Conservation (phyloP, 805 yeast species). For the Metschnikowia continentalis region DNA sequence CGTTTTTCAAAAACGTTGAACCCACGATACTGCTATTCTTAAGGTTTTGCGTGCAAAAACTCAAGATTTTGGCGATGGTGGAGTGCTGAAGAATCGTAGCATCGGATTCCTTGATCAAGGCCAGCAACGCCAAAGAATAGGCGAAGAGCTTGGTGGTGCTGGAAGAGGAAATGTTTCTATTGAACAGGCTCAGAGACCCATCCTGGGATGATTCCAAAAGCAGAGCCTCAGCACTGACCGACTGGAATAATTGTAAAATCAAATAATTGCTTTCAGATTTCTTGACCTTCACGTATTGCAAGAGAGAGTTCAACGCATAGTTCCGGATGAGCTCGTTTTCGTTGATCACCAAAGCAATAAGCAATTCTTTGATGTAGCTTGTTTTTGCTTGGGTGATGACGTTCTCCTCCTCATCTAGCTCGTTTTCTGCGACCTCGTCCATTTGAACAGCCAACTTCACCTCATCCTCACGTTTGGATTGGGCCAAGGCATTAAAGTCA, state of each 20-base stretch:
- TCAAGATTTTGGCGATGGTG: constrained; percentile 37
- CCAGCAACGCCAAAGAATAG: constrained; percentile 33
- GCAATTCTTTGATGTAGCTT: constrained; percentile 27
- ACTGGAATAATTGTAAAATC: constrained; percentile 28
- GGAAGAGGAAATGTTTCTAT: constrained; percentile 20
- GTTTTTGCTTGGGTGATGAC: constrained; percentile 15
- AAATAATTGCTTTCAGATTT: constrained; percentile 34
- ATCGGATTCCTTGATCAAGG: constrained; percentile 35
- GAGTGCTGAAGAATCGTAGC: constrained; percentile 34
- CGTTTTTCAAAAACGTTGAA: constrained; percentile 22
- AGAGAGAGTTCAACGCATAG: constrained; percentile 30
- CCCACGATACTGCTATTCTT: constrained; percentile 31
- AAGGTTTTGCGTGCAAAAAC: constrained; percentile 44
- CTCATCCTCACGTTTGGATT: constrained; percentile 7
- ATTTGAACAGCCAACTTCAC: constrained; percentile 1
- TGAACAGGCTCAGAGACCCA: constrained; percentile 2
- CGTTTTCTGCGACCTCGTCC: constrained; percentile 7
- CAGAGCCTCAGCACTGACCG: constrained; percentile 26
- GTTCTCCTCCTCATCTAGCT: constrained; percentile 21
- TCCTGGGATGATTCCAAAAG: constrained; percentile 4
- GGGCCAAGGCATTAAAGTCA: constrained; percentile 26
- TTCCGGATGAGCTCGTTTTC: constrained; percentile 32
- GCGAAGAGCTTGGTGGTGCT: constrained; percentile 25
- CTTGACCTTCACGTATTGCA: constrained; percentile 27
- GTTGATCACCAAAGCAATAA: constrained; percentile 31